Conservation (phyloP, 1,139 yeast genomes). For the Arxiozyma slooffiae region DNA sequence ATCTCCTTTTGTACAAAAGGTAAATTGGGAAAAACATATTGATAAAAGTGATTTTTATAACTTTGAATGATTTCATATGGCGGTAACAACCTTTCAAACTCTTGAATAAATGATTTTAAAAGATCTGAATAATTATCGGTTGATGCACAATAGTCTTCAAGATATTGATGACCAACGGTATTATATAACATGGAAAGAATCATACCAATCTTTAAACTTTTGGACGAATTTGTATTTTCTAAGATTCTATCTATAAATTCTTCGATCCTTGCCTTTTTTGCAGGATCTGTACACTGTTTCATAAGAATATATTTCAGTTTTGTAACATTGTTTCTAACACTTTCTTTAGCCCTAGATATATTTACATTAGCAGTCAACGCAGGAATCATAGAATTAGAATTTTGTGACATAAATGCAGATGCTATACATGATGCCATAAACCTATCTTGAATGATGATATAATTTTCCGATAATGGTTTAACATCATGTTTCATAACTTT, state of each 20-base stretch:
- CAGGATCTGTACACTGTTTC: constrained; percentile 18
- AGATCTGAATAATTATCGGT: constrained; percentile 22
- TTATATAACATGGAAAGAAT: constrained; percentile 17
- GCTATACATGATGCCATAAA: constrained; percentile 24
- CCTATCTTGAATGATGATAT: constrained; percentile 24
- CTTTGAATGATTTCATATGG: constrained; percentile 17
- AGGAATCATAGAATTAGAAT: constrained; percentile 24
- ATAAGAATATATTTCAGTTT: constrained; percentile 21
- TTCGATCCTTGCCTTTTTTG: constrained; percentile 19
- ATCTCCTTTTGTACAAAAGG: constrained; percentile 23
- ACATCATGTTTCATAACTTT: constrained; percentile 28
- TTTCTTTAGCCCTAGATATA: constrained; percentile 19
- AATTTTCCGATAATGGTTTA: constrained; percentile 28
- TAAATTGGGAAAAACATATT: constrained; percentile 20
- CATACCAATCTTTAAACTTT: constrained; percentile 21
- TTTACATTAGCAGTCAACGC: constrained; percentile 21
- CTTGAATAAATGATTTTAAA: constrained; percentile 17
- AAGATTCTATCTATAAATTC: constrained; percentile 23
- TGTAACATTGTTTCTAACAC: constrained; percentile 18
- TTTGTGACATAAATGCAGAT: constrained; percentile 23
- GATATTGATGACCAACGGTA: constrained; percentile 18
- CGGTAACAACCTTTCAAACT: constrained; percentile 22
- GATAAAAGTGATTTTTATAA: constrained; percentile 23
- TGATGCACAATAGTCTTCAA: constrained; percentile 24
- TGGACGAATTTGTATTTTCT: constrained; percentile 18